These are phyloP conservation scores for Polygonum maritimum DNA, from an alignment of 148 eudicot species.

Conservation along the genomic window DNA sequence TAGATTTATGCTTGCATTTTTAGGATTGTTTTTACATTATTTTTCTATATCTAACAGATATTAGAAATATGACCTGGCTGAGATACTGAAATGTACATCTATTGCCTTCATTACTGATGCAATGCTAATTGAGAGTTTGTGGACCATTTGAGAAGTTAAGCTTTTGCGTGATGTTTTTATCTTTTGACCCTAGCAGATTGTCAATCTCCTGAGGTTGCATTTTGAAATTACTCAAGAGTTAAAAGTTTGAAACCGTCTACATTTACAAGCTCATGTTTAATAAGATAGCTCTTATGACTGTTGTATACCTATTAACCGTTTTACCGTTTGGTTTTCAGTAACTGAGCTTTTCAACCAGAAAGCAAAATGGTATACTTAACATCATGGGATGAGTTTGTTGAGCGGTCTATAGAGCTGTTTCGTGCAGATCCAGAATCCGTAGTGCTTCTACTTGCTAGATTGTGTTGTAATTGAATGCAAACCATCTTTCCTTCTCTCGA, in stretches of 20 bases:
- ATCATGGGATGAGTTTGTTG: constrained; percentile 81
- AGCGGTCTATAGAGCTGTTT: constrained; percentile 59
- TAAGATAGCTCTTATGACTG: no score
- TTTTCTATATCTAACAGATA: neutral
- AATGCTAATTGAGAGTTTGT: neutral
- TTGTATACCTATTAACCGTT: no score
- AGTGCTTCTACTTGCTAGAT: neutral
- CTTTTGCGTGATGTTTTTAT: no score
- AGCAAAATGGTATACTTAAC: constrained; percentile 29
- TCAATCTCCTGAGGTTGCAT: no score
- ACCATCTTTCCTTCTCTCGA: neutral
- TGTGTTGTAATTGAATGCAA: neutral
- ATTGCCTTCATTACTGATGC: neutral
- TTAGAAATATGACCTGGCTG: neutral
- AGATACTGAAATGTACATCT: neutral
- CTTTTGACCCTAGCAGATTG: no score
- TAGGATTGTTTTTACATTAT: no score
- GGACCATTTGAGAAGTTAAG: no score
- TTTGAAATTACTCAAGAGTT: no score
- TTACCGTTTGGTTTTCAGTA: neutral
- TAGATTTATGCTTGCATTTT: neutral
- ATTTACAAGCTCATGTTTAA: no score
- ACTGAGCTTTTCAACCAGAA: neutral
- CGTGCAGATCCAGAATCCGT: constrained; percentile 66
- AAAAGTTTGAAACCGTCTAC: no score